Base-by-base conservation (phyloP, 129 eudicot genomes). In the Heracleum sosnowskyi region DNA sequence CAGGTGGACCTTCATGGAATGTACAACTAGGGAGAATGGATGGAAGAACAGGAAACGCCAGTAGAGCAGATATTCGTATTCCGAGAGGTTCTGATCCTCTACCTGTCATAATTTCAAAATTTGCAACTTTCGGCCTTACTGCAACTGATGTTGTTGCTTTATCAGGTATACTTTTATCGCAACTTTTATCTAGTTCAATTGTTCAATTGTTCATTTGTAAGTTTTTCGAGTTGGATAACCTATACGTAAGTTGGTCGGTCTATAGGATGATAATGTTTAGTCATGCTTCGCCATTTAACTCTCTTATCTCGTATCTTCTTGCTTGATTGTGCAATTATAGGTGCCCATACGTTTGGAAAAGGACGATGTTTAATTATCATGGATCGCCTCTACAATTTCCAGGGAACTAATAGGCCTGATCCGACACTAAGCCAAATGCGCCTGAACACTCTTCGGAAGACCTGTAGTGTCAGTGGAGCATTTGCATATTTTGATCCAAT, bases 1-100 rank as follows among this genome's bases (percentile, higher is more conserved):
- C 80, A 35, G 91, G 91, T 17, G 91, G 91, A 13, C 86, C 83
- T 2, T 77, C 86, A 29, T 87, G 86, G 86, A 71, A 44, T n/a
- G 91, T 85, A 7, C 70, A 68, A 68, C 68, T 87, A 24, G 91
- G 91, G 63, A 85, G 89, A 82, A 87, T 85, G 53, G 91, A 88
- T 37, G 77, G 91, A 64, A 69, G 70, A 76, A 77, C 73, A 12
- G 85, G 89, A 31, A 85, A 88, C 73, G 76, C 71, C 49, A 73
- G 78, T n/a, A 63, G 44, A 63, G 87, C 89, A 10, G 11, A 72
- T 2, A 85, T 69, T 11, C 71, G 78, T 1, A 77, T 87, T 46
- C 91, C 91, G 0, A 55, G 81, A 22, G 83, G 88, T 12, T 77
- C 80, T 73, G 87, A 85, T 12, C 31, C 55, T 75, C 57, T 88